A percentile compares a stretch with the other conserved stretches of the same genome.
Evolutionary conservation across 805 yeast species (phyloP).

Genomic region (Candida chauliodis): DNA sequence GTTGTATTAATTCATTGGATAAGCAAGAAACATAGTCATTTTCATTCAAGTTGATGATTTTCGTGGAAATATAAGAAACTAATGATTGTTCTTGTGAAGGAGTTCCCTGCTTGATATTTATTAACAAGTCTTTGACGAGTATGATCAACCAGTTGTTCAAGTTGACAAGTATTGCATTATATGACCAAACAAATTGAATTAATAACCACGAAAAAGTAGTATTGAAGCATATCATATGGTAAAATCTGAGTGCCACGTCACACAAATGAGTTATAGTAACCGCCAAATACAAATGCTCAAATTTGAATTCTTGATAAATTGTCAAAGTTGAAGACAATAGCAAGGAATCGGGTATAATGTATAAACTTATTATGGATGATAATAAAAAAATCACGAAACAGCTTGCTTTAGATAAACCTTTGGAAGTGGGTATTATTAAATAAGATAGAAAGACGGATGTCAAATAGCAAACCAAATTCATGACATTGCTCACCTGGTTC

Average conservation of each 20-base stretch:
- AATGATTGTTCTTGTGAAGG: background rate
- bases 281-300: conserved; percentile 4
- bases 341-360: conserved; percentile 2
- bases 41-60: conserved; percentile 5
- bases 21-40: background rate
- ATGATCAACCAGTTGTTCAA: conserved; percentile 1
- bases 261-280: background rate
- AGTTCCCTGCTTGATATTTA: background rate
- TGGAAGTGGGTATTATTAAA: conserved; percentile 1
- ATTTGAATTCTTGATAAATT: background rate
- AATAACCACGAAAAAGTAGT: background rate
- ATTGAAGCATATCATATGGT: background rate
- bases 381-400: background rate
- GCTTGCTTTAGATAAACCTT: background rate
- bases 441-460: background rate
- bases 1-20: background rate
- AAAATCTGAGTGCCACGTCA: background rate
- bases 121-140: conserved; percentile 1
- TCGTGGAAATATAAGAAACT: background rate
- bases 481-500: background rate
- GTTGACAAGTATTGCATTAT: background rate
- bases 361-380: background rate
- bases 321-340: conserved; percentile 3
- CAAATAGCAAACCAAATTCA: background rate
- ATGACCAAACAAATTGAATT: conserved; percentile 4